phyloP scores from a whole-genome alignment of 495 filamentous ascomycete genomes.

The Aspergillus haitiensis region DNA sequence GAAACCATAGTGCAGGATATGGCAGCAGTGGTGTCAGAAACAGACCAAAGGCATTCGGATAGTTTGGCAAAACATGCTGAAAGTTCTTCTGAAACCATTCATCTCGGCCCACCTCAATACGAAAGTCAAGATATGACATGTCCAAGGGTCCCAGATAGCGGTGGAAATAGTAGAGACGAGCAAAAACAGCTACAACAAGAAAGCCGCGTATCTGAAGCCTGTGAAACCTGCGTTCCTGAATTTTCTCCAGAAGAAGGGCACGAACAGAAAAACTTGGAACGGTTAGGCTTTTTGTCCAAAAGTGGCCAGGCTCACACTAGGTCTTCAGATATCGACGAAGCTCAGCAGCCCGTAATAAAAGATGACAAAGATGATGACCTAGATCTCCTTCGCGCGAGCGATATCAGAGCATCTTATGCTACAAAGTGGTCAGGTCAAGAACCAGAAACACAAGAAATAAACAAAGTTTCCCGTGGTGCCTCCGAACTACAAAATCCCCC shows the following conservation, averaged over 20 bases:
- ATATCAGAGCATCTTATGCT: conserved; percentile 49
- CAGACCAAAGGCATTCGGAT: neutral
- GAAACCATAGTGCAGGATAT: too few species aligned
- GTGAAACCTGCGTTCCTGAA: neutral
- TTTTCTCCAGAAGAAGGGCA: neutral
- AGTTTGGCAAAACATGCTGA: neutral
- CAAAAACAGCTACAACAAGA: neutral
- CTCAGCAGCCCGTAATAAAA: neutral
- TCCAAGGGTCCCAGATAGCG: too few species aligned
- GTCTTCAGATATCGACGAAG: neutral
- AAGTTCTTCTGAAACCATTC: neutral
- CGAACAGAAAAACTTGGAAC: neutral
- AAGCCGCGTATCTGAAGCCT: neutral
- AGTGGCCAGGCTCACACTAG: neutral
- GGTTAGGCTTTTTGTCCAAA: conserved; percentile 8
- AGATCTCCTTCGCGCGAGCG: conserved; percentile 46
- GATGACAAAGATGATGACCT: conserved; percentile 37
- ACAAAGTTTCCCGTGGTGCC: too few species aligned
- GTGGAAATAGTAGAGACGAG: neutral
- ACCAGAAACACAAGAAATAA: conserved; percentile 13
- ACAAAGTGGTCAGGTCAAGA: conserved; percentile 29
- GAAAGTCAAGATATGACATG: neutral
- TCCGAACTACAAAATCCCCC: too few species aligned
- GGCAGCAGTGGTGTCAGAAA: too few species aligned
- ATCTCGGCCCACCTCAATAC: neutral